A percentile compares a stretch with the other conserved stretches of the same genome.
Conservation (phyloP, 23 red algal genomes). For the Gracilaria domingensis region DNA sequence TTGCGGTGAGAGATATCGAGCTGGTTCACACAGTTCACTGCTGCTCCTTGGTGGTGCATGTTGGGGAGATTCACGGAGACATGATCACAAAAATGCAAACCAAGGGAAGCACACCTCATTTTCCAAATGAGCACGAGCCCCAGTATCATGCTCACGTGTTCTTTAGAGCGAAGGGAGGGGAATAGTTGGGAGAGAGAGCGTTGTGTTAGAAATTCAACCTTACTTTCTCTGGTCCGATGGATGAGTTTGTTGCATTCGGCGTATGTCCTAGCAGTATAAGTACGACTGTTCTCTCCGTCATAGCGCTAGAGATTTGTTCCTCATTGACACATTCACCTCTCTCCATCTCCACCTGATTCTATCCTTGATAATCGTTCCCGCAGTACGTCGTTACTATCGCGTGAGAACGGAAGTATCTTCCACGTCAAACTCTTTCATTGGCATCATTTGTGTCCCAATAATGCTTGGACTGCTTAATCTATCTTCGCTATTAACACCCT, state of each 20-base stretch:
- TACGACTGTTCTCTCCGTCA: neutral
- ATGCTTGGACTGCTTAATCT: neutral
- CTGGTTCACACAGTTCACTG: neutral
- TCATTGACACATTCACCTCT: neutral
- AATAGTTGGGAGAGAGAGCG: neutral
- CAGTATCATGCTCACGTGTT: neutral
- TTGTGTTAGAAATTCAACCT: neutral
- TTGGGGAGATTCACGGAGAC: neutral
- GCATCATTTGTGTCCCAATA: neutral
- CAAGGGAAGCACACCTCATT: neutral
- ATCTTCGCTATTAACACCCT: neutral
- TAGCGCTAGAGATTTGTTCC: neutral
- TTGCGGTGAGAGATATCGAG: neutral
- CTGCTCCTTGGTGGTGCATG: neutral
- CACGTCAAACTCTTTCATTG: neutral
- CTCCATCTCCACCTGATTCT: neutral
- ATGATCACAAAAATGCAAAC: neutral
- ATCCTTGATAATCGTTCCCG: neutral
- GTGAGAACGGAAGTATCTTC: neutral
- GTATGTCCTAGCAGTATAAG: neutral
- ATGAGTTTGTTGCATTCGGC: neutral
- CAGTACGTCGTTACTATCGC: neutral
- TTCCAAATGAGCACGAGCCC: neutral
- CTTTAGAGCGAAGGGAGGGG: neutral
- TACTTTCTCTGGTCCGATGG: neutral